These are phyloP conservation scores for Hordeum marinum DNA, from an alignment of 176 grass and related monocot species.

Conservation along the genomic window DNA sequence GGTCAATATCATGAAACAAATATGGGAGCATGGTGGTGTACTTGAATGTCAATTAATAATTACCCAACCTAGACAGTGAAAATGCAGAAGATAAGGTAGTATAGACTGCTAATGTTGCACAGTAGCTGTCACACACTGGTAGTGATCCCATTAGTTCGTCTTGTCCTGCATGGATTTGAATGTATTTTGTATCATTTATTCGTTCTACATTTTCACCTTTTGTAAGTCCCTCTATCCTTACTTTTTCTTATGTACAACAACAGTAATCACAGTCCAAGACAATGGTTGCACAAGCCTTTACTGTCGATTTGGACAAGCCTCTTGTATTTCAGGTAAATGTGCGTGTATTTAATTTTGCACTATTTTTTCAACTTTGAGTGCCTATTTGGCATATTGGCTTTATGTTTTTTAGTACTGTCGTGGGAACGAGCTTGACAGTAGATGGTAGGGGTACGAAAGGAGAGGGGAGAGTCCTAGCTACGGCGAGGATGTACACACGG, in stretches of 20 bases:
- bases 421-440: too few species aligned
- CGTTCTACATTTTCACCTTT: not conserved
- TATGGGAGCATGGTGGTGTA: slow-evolving; percentile 11
- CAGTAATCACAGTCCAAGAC: slow-evolving; percentile 25
- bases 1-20: not conserved
- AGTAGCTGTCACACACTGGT: not conserved
- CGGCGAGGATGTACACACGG: too few species aligned
- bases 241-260: slow-evolving; percentile 21
- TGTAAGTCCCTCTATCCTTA: not conserved
- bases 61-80: not conserved
- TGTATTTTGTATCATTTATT: not conserved
- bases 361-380: not conserved
- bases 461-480: too few species aligned
- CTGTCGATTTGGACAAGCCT: slow-evolving; percentile 82
- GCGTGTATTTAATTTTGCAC: not conserved
- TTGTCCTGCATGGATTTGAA: not conserved
- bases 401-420: too few species aligned
- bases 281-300: slow-evolving; percentile 75
- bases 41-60: slow-evolving; percentile 2
- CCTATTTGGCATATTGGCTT: not conserved
- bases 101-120: too few species aligned
- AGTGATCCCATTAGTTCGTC: not conserved
- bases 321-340: slow-evolving; percentile 79
- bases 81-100: too few species aligned
- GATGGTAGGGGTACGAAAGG: too few species aligned